Evolutionary conservation across 345 rosid species (phyloP), one percentile per base, ranked within the genome.

Genomic region (Eucalyptus cladocalyx): DNA sequence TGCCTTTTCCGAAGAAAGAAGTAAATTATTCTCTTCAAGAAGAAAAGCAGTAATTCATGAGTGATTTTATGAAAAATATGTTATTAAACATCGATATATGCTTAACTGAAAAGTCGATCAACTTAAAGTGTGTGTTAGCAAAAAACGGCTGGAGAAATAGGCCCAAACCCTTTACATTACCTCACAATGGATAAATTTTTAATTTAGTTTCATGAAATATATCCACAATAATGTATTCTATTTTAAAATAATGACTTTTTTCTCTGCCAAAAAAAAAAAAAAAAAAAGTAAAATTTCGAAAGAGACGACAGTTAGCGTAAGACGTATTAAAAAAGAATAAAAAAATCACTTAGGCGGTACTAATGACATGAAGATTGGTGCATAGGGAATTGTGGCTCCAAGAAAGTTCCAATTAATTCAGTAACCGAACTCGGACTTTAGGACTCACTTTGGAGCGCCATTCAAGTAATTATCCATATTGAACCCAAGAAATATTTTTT

Each of bases 121-220:
- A 60, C n/a, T 60, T 26, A 60, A 60, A 58, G 67, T 0, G 65
- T 0, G n/a, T 26, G 1, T 11, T 58, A 58, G n/a, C 15, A 58
- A 58, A 58, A 58, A 58, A 11, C 24, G 65, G 65, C 11, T 58
- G 67, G 11, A 28, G 67, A 60, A 60, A 60, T 60, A 60, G 15
- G 15, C 4, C 65, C 15, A 58, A 58, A 58, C 30, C 65, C 65
- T 26, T 58, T 11, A 26, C 24, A 3, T 19, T 53, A 53, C 24
- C 58, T 19, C 58, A 53, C 26, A 19, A 53, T 19, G 11, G n/a
- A 58, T 58, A 7, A 11, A 58, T 11, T 58, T 58, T 58, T 26
- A 58, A 58, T 58, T 24, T 58, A 58, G 30, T 58, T 58, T 58
- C 65, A 11, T 24, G 65, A 58, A 24, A 58, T 24, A 24, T 60